Base-by-base conservation (phyloP, 2,329 filamentous ascomycete species). In the Lizonia empirigonia region DNA sequence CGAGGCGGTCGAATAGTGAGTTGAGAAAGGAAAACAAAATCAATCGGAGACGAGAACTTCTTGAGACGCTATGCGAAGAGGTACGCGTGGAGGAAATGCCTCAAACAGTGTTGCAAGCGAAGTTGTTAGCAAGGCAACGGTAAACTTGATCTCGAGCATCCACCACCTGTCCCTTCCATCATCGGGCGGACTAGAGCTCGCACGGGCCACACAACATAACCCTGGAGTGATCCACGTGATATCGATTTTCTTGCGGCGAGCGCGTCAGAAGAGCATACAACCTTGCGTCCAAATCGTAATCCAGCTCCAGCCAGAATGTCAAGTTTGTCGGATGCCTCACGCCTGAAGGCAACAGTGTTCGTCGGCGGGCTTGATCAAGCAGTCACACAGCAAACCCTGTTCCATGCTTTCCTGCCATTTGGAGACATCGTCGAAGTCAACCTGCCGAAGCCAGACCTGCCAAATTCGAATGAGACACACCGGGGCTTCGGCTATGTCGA, bases 401-500 rank as follows among this genome's bases (percentile, higher is more conserved):
- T 91, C 65, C 90, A 95, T 67, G 92, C 92, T 47, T 99, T 99
- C 77, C 84, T 99, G 50, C 94, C 95, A 0, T 99, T 99, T 73
- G 94, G 95, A 68, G 93, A 97, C 73, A 93, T 99, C 56, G 86
- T 89, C 60, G 91, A 97, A 70, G 87, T 99, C 60, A 88, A 90
- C 40, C 78, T 99, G 13, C 94, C 94, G 16, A 95, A 94, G 74
- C 88, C 91, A 50, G 92, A 96, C 69, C 80, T 86, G 56, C 87
- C 88, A 59, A 91, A 90, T 56, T 85, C 88, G 6, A 85, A 82
- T 38, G 90, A 95, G 32, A 78, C 85, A 23, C 94, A 99, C 73
- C 83, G 92, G 44, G 94, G 95, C 1, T 99, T 97, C 74, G 94
- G 92, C 51, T 97, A 99, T 71, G 90, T 99, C 41, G 94, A 99